A percentile compares a stretch with the other conserved stretches of the same genome.
These are phyloP conservation scores for Skeletonema potamos DNA, from an alignment of 108 stramenopile species.

Conservation along the genomic window DNA sequence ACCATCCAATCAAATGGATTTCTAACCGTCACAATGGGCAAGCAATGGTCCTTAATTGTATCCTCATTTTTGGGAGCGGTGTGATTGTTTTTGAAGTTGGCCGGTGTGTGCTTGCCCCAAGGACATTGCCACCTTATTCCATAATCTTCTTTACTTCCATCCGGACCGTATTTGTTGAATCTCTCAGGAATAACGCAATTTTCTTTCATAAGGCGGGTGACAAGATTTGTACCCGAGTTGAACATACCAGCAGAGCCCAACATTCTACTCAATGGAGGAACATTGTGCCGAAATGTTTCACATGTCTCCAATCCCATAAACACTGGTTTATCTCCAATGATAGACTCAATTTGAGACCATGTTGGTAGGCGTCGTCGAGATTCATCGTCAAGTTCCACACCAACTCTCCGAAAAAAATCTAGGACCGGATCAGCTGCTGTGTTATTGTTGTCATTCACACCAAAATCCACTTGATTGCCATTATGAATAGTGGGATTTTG, in stretches of 20 bases:
- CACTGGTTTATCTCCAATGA: conserved; percentile 52
- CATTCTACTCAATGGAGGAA: conserved; percentile 60
- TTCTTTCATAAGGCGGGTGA: conserved; percentile 55
- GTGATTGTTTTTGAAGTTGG: conserved; percentile 52
- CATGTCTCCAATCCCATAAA: conserved; percentile 57
- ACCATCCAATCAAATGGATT: conserved; percentile 79
- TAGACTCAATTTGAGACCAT: conserved; percentile 57
- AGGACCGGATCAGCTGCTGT: conserved; percentile 4
- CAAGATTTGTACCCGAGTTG: conserved; percentile 81
- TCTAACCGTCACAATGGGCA: conserved; percentile 72
- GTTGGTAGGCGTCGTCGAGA: conserved; percentile 49
- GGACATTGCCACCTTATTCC: conserved; percentile 81
- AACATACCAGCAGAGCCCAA: conserved; percentile 78
- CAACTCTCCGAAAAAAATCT: conserved; percentile 28
- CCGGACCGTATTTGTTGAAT: conserved; percentile 45
- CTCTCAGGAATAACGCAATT: conserved; percentile 82
- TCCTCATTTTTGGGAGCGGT: conserved; percentile 40
- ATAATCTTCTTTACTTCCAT: conserved; percentile 54
- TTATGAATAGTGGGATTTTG: neutral
- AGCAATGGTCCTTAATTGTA: conserved; percentile 57
- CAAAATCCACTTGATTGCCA: neutral
- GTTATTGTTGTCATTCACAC: neutral
- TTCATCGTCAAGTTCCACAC: conserved; percentile 25
- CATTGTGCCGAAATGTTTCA: conserved; percentile 38
- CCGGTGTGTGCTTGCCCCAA: conserved; percentile 84